Conservation (phyloP, 371 early-diverging fungal genomes). For the Mucor saturninus region DNA sequence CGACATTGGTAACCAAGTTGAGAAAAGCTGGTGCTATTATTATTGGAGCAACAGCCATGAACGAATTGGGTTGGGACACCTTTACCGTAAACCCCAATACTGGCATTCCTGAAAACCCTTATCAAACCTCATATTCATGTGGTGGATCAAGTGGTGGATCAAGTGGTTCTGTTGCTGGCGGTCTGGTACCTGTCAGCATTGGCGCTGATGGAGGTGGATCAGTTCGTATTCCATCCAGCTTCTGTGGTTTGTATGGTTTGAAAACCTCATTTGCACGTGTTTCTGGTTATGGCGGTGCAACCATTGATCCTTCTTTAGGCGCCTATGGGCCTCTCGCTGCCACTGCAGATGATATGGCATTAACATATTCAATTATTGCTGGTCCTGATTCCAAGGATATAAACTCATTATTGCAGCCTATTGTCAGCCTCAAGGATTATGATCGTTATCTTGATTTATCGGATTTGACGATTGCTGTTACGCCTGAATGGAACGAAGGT, state of each 20-base stretch:
- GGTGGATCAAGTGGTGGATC: slow-evolving; percentile 80
- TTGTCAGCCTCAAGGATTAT: slow-evolving; percentile 33
- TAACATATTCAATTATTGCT: slow-evolving; percentile 65
- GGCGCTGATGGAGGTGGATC: slow-evolving; percentile 84
- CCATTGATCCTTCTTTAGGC: slow-evolving; percentile 59
- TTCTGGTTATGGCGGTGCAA: slow-evolving; percentile 54
- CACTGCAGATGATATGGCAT: slow-evolving; percentile 65
- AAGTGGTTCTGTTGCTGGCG: slow-evolving; percentile 64
- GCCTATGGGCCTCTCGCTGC: slow-evolving; percentile 69
- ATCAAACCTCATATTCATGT: slow-evolving; percentile 55
- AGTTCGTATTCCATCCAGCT: slow-evolving; percentile 66
- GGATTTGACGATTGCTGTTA: slow-evolving; percentile 34
- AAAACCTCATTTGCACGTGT: slow-evolving; percentile 74
- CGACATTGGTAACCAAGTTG: slow-evolving; percentile 51
- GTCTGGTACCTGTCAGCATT: slow-evolving; percentile 69
- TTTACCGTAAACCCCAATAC: slow-evolving; percentile 60
- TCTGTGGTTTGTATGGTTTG: slow-evolving; percentile 75
- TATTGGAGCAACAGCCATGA: slow-evolving; percentile 68
- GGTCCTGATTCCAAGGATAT: slow-evolving; percentile 59
- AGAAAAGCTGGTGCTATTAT: slow-evolving; percentile 65
- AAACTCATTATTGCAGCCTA: slow-evolving; percentile 21
- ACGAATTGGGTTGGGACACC: slow-evolving; percentile 66
- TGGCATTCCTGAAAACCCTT: slow-evolving; percentile 74
- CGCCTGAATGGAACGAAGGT: slow-evolving; percentile 28
- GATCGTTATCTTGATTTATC: slow-evolving; percentile 26